Evolutionary conservation across 768 basidiomycete species (phyloP).

Genomic region (Panaeolus papilionaceus): DNA sequence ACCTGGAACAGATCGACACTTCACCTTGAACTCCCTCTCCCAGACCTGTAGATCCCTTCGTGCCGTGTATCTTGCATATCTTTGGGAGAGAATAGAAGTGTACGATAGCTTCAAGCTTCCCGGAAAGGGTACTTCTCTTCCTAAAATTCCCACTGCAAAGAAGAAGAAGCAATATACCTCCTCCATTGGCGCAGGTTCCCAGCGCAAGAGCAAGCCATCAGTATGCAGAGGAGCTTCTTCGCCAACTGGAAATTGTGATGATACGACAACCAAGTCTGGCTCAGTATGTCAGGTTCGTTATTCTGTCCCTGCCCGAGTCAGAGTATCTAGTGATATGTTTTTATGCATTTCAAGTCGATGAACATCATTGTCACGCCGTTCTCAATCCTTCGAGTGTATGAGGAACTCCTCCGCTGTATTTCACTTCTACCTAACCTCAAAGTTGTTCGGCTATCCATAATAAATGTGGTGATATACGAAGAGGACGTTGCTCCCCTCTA

Average conservation of each 20-base stretch:
- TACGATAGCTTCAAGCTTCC: neutral
- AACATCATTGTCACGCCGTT: neutral
- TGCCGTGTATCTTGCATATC: neutral
- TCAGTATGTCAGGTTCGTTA: neutral
- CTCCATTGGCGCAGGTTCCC: neutral
- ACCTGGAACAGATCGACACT: neutral
- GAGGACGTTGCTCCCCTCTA: neutral
- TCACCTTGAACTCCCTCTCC: neutral
- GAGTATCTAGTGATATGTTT: no score
- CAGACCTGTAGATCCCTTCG: neutral
- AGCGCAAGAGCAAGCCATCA: neutral
- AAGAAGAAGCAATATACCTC: neutral
- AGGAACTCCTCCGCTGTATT: constrained; percentile 7
- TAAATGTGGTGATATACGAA: neutral
- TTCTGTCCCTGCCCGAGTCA: neutral
- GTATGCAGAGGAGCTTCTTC: constrained; percentile 10
- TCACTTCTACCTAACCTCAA: constrained; percentile 13
- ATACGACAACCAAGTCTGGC: constrained; percentile 9
- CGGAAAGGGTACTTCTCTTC: neutral
- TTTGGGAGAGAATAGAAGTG: constrained; percentile 10
- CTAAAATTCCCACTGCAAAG: no score
- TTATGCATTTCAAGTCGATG: neutral
- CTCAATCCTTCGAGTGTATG: neutral
- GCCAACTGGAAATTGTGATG: constrained; percentile 8
- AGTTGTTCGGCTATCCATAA: neutral